Evolutionary conservation across 139 green algal genomes (phyloP), one percentile per base, ranked within the genome.

Genomic region (Gonium pectorale): DNA sequence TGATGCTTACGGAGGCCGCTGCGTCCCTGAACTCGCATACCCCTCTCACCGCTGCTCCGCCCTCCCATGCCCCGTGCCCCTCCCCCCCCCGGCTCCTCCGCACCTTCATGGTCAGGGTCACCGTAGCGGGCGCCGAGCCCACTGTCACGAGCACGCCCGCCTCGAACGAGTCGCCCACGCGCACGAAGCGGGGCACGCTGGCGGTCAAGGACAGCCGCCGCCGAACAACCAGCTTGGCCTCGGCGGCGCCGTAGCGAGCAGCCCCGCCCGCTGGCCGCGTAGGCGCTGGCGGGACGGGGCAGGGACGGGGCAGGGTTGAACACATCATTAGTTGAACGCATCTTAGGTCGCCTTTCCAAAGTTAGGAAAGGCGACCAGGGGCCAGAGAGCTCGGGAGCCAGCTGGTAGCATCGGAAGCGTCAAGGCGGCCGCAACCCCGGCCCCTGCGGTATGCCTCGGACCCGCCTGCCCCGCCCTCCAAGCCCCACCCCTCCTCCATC

Each of bases 101-200:
- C 56, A 82, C 27, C 59, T 62, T n/a, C 19, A 84, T 29, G 2
- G 51, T 72, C 9, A 83, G 51, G 5, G n/a, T 64, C 5, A 71
- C 64, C 7, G 26, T 40, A 19, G 44, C 78, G 31, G 78, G 62
- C 5, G 62, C 62, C 11, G 62, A 71, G 4, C 52, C 37, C 3
- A 67, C 67, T 8, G 89, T 89, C 1, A 94, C 89, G 6, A 93
- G 41, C 43, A 92, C 87, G 27, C 92, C 91, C 2, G 89, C 92
- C 51, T 89, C 79, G 85, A 95, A 95, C 22, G 69, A 63, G 78
- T 96, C 93, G 19, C 90, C 88, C 2, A 90, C 78, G 62, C 93
- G 90, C n/a, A 93, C 90, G 27, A 93, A 89, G 69, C 88, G 87
- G 0, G 93, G 93, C 46, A 93, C 64, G 11, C 86, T 89, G 21